These are phyloP conservation scores for Elaeis guineensis DNA, from an alignment of 176 grass and related monocot species.

Conservation along the genomic window DNA sequence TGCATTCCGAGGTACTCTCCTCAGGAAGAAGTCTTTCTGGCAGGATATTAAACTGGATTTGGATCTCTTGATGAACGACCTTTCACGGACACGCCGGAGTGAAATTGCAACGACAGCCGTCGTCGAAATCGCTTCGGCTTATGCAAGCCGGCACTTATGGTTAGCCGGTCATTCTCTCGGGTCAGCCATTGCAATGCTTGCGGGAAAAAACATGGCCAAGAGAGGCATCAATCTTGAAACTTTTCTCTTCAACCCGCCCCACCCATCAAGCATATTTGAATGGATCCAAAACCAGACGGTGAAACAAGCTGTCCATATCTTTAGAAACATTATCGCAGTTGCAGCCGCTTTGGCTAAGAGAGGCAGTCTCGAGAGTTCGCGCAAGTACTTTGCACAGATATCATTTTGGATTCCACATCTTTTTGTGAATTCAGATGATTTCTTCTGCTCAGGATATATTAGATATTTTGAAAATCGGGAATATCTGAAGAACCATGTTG, in stretches of 20 bases:
- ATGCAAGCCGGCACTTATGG: slow-evolving; percentile 32
- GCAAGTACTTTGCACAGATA: slow-evolving; percentile 37
- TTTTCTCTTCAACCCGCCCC: slow-evolving; percentile 78
- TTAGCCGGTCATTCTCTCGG: slow-evolving; percentile 63
- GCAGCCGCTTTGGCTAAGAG: slow-evolving; percentile 29
- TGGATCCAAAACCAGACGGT: slow-evolving; percentile 43
- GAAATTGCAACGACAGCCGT: slow-evolving; percentile 25
- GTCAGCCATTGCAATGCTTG: slow-evolving; percentile 48
- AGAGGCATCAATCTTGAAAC: slow-evolving; percentile 29
- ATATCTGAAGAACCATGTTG: no score
- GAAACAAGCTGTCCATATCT: slow-evolving; percentile 43
- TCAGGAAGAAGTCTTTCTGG: no score
- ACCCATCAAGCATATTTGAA: slow-evolving; percentile 44
- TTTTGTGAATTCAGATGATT: slow-evolving; percentile 64
- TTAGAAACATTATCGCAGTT: slow-evolving; percentile 45
- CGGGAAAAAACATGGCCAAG: slow-evolving; percentile 44
- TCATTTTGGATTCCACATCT: slow-evolving; percentile 51
- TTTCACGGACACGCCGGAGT: slow-evolving; percentile 34
- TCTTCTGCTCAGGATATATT: slow-evolving; percentile 27
- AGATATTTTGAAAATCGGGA: no score
- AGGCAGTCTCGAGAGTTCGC: background rate
- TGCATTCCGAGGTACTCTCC: slow-evolving; percentile 56
- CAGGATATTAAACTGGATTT: slow-evolving; percentile 40
- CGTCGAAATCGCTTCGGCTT: slow-evolving; percentile 4
- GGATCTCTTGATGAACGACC: slow-evolving; percentile 39